Base-by-base conservation (phyloP, 192 early-diverging fungal species). In the Backusella psychrophila region DNA sequence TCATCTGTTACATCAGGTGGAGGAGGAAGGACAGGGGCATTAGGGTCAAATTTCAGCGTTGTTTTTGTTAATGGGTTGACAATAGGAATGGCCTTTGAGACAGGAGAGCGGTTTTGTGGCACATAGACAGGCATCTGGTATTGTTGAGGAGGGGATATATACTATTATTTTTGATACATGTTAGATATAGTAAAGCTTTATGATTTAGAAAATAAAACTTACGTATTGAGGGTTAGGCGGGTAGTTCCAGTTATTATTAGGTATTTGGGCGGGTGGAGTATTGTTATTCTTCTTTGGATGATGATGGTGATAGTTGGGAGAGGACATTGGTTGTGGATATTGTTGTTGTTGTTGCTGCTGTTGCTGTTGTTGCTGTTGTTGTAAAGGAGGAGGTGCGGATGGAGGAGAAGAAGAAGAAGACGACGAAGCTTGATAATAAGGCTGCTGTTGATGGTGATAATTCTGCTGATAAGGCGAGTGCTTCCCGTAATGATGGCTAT, bases 1-100 rank as follows among this genome's bases (percentile, higher is more conserved):
- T 73, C 77, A 23, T n/a, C 31, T n/a, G 38, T 63, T 3, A 63
- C 56, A 29, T 63, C 56, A 26, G 56, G 53, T 56, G 21, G 21
- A 21, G 19, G 56, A 63, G 56, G 46, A n/a, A 49, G 19, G 81
- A 75, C 36, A 42, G 39, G 8, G 21, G 69, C n/a, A 9, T 49
- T 71, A 11, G 70, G 42, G 29, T 46, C 42, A 42, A 44, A 42
- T 4, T 29, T 71, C 11, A 71, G 5, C 71, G 91, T 88, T 69
- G 89, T 84, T 77, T 88, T 91, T 41, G 92, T 93, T 3, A 86
- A 81, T 0, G 94, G 94, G 75, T 94, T 88, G 74, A 93, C 89
- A 79, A 95, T 95, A 52, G 87, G 86, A 70, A 95, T 92, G 5
- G 88, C 86, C 71, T 79, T 85, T 41, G 77, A 44, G 79, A 80